phyloP scores from a whole-genome alignment of 169 alveolate species.

The Plasmodium gallinaceum region DNA sequence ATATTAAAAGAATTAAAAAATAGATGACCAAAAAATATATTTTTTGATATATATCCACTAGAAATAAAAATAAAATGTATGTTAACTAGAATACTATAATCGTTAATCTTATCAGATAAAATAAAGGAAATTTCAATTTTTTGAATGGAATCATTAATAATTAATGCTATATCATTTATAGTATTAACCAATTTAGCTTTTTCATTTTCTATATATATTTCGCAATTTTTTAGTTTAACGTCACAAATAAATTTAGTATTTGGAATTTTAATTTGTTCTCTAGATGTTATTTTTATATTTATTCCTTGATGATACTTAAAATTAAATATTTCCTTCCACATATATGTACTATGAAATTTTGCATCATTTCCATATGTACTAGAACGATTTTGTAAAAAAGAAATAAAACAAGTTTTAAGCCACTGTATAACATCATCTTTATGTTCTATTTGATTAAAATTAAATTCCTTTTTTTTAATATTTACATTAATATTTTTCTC shows the following conservation, averaged over 20 bases:
- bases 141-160: conserved; percentile 46
- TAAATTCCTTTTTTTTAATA: conserved; percentile 25
- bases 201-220: conserved; percentile 32
- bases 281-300: conserved; percentile 19
- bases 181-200: not conserved
- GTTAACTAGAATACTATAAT: conserved; percentile 36
- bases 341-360: conserved; percentile 8
- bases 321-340: conserved; percentile 39
- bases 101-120: conserved; percentile 37
- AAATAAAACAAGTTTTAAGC: conserved; percentile 30
- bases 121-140: conserved; percentile 54
- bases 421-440: conserved; percentile 41
- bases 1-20: conserved; percentile 64
- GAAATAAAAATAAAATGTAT: conserved; percentile 42
- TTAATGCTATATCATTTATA: conserved; percentile 15
- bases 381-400: conserved; percentile 32
- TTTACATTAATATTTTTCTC: conserved; percentile 43
- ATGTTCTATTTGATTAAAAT: conserved; percentile 36
- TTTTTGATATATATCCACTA: conserved; percentile 62
- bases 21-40: conserved; percentile 63
- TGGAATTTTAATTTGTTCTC: conserved; percentile 29
- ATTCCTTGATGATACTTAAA: conserved; percentile 8
- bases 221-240: conserved; percentile 15
- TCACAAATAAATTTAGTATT: conserved; percentile 33
- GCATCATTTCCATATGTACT: not conserved